Evolutionary conservation across 1,284 basidiomycete genomes (phyloP).

Genomic region (Rhodotorula sp.): DNA sequence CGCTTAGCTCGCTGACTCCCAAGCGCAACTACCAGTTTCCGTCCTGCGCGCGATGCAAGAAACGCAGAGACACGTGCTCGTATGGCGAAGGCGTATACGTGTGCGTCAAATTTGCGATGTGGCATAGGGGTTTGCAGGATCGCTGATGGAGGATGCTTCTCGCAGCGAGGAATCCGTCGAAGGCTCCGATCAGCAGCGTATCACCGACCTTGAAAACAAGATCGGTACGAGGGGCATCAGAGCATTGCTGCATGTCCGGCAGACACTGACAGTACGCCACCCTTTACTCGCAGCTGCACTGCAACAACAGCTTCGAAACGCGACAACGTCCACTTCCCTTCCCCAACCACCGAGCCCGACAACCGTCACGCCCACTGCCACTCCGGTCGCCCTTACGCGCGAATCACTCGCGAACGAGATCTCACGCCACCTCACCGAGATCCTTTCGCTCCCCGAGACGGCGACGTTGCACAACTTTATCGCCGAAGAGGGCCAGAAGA

Average conservation of each 20-base stretch:
- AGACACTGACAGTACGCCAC: neutral
- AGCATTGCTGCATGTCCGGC: neutral
- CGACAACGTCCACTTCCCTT: neutral
- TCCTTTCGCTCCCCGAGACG: neutral
- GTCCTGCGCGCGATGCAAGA: slow-evolving; percentile 24
- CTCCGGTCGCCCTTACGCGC: neutral
- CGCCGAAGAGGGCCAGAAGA: neutral
- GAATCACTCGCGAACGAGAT: neutral
- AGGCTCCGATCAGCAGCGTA: slow-evolving; percentile 20
- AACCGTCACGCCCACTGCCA: neutral
- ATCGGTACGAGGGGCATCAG: slow-evolving; percentile 17
- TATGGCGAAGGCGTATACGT: slow-evolving; percentile 31
- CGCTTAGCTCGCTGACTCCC: neutral
- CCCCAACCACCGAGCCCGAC: neutral
- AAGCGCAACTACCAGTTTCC: slow-evolving; percentile 10
- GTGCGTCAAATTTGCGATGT: neutral
- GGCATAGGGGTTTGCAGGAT: neutral
- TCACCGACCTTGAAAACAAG: slow-evolving; percentile 26
- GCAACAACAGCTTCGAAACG: slow-evolving; percentile 4
- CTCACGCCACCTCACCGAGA: slow-evolving; percentile 9
- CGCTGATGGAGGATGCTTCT: neutral
- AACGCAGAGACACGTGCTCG: slow-evolving; percentile 29
- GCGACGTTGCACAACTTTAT: slow-evolving; percentile 4
- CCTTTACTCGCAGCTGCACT: slow-evolving; percentile 5
- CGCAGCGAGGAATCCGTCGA: slow-evolving; percentile 27